phyloP scores from a whole-genome alignment of 1,284 basidiomycete species.

The Ganoderma lingzhi region DNA sequence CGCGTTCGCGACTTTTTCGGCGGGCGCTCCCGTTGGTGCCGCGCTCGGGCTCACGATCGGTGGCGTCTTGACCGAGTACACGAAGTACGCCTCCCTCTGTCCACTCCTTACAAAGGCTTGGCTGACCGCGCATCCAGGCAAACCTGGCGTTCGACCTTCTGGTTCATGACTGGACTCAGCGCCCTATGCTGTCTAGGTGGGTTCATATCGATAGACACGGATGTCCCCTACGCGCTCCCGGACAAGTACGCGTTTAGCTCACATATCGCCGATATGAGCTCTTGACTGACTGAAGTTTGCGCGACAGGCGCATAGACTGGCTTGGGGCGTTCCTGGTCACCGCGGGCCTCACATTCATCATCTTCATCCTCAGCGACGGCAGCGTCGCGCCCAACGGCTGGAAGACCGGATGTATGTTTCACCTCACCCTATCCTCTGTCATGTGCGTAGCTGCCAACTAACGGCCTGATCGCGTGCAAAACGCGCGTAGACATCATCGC shows the following conservation, averaged over 20 bases:
- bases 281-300: background rate
- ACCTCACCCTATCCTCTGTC: slow-evolving; percentile 18
- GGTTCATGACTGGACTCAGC: slow-evolving; percentile 56
- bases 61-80: slow-evolving; percentile 75
- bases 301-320: slow-evolving; percentile 76
- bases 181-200: slow-evolving; percentile 50
- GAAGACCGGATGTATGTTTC: slow-evolving; percentile 71
- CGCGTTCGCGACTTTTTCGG: slow-evolving; percentile 81
- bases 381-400: slow-evolving; percentile 75
- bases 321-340: slow-evolving; percentile 82
- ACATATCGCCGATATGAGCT: no score
- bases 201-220: slow-evolving; percentile 52
- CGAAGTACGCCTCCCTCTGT: slow-evolving; percentile 45
- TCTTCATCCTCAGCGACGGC: slow-evolving; percentile 84
- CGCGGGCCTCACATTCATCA: slow-evolving; percentile 77
- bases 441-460: background rate
- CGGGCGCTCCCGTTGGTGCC: slow-evolving; percentile 83
- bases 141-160: slow-evolving; percentile 66
- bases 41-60: slow-evolving; percentile 75
- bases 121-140: slow-evolving; percentile 33
- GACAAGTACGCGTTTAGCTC: slow-evolving; percentile 45
- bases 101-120: background rate
- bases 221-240: slow-evolving; percentile 51
- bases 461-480: background rate
- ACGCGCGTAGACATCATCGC: slow-evolving; percentile 59